phyloP scores from a whole-genome alignment of 768 basidiomycete genomes.

The Zangia roseola region DNA sequence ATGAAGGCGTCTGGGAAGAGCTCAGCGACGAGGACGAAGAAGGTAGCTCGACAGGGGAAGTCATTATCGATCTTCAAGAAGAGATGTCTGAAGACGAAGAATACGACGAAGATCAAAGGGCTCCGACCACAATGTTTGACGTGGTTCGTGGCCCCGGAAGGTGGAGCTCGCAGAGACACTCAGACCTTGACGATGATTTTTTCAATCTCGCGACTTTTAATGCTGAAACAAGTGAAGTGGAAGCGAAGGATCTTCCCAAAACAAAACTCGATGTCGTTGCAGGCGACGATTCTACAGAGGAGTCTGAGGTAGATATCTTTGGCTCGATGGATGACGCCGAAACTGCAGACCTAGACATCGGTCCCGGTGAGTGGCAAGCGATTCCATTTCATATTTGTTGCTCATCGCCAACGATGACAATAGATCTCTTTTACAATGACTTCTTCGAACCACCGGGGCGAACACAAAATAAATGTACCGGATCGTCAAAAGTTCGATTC shows the following conservation, averaged over 20 bases:
- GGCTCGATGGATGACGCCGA: slow-evolving; percentile 49
- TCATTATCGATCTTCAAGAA: slow-evolving; percentile 36
- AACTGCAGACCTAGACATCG: slow-evolving; percentile 42
- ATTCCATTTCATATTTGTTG: not conserved
- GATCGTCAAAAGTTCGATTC: slow-evolving; percentile 63
- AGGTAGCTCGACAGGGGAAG: slow-evolving; percentile 27
- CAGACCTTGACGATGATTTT: slow-evolving; percentile 83
- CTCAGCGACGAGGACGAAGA: slow-evolving; percentile 22
- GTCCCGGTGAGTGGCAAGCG: slow-evolving; percentile 36
- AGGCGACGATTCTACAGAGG: slow-evolving; percentile 50
- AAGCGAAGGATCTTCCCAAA: slow-evolving; percentile 58
- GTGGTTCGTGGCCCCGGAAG: slow-evolving; percentile 24
- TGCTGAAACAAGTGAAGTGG: slow-evolving; percentile 74
- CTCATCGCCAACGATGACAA: slow-evolving; percentile 3
- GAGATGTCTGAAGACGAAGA: slow-evolving; percentile 40
- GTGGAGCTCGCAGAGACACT: slow-evolving; percentile 29
- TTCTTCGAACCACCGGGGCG: slow-evolving; percentile 71
- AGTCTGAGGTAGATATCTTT: slow-evolving; percentile 65
- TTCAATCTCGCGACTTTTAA: slow-evolving; percentile 90
- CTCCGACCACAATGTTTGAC: slow-evolving; percentile 26
- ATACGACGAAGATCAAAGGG: slow-evolving; percentile 32
- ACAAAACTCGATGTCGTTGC: slow-evolving; percentile 58
- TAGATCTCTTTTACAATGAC: slow-evolving; percentile 70
- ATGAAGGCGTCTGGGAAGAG: slow-evolving; percentile 28
- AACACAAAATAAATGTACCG: slow-evolving; percentile 13